Percentiles rank a stretch among this genome's conserved stretches.
Evolutionary conservation across 164 flowering plant species (phyloP).

Genomic region (Stephania cephalantha): DNA sequence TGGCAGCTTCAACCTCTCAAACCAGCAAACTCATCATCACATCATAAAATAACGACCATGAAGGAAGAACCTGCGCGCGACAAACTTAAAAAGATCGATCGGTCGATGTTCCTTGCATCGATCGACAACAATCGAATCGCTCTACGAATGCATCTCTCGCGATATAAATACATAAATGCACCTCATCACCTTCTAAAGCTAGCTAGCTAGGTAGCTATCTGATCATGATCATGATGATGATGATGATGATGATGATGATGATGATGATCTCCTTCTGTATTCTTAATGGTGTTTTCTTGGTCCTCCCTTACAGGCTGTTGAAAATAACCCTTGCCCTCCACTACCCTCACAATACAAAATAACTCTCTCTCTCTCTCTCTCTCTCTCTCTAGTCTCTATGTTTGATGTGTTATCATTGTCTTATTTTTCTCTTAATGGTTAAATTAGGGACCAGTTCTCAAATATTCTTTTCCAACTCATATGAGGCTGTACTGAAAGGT

Average conservation of each 20-base stretch:
- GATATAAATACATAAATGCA: constrained; percentile 7
- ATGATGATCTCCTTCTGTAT: constrained; percentile 2
- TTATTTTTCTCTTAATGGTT: neutral
- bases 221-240: no score
- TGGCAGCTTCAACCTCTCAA: constrained; percentile 80
- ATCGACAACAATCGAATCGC: neutral
- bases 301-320: constrained; percentile 33
- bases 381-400: neutral
- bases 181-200: neutral
- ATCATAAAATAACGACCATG: neutral
- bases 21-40: constrained; percentile 29
- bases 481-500: neutral
- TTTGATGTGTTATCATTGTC: neutral
- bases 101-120: neutral
- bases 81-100: neutral
- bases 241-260: neutral
- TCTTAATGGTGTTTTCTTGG: constrained; percentile 27
- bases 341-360: neutral
- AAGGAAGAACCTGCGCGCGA: neutral
- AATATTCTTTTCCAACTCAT: neutral
- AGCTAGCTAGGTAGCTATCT: neutral
- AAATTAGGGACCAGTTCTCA: neutral
- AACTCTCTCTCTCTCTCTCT: neutral
- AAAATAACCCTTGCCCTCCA: constrained; percentile 17
- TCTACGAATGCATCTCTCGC: constrained; percentile 5